Base-by-base conservation (phyloP, 31 red algal species). In the Asparagopsis taxiformis region DNA sequence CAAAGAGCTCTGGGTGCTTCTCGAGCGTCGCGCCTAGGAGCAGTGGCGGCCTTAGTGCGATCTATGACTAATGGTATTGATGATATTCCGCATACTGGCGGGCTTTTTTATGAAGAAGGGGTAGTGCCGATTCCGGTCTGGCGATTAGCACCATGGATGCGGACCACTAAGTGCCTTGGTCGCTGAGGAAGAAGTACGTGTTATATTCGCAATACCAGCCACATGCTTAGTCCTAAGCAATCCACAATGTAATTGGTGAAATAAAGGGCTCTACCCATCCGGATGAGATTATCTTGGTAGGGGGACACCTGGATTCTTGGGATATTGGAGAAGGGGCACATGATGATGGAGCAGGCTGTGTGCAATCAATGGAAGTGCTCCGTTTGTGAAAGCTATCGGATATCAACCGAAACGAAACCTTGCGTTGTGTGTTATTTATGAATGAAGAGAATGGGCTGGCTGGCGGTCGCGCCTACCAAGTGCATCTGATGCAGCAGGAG, bases 231-330 rank as follows among this genome's bases (percentile, higher is more conserved):
- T 44, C 16, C 10, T 67, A 55, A 16, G 77, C 35, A 35, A 63
- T 9, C 25, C 13, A 36, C 29, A 67, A 35, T 67, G 32, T 67
- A 10, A 43, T 67, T 23, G 32, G 22, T n/a, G 62, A 67, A 36
- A 36, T 67, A 16, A 67, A 67, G 22, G 62, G 62, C 26, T 46
- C 21, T 29, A 13, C 38, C 8, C 15, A n/a, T 44, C 62, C 62
- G 7, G 62, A 67, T 13, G 34, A 67, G 39, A 67, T 67, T 29
- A 67, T 67, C 26, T 23, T 67, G 8, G 62, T 43, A 7, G 62
- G 62, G 9, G 62, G 62, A 44, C 62, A 67, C 39, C 35, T 67
- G 15, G 62, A 67, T 44, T 67, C 62, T n/a, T 67, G 62, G 62
- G 62, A 67, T 43, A 11, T 67, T 23, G 62, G 62, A 46, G 32